phyloP scores from a whole-genome alignment of 208 protist genomes.

The Acanthamoeba divionensis region DNA sequence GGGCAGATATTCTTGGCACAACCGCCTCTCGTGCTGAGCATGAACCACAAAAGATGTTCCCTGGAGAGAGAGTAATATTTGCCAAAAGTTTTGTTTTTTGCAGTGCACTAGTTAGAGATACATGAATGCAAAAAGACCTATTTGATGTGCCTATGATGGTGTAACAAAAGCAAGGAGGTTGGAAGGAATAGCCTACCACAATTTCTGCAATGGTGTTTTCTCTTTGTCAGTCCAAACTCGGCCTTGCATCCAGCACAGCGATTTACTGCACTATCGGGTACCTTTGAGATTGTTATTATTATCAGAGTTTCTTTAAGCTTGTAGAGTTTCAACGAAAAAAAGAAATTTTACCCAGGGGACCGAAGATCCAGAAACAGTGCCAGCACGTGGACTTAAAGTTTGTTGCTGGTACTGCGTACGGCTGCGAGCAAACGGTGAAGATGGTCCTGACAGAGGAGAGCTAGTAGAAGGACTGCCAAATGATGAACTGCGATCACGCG shows the following conservation, averaged over 20 bases:
- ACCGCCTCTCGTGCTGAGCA: not conserved
- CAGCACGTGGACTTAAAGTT: too few relatives aligned
- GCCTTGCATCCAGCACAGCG: not conserved
- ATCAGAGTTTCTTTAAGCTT: not conserved
- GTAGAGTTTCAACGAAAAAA: not conserved
- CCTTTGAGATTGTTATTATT: not conserved
- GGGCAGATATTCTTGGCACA: not conserved
- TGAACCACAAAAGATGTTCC: not conserved
- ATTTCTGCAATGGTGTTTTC: conserved; percentile 10
- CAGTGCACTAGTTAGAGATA: not conserved
- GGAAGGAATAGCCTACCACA: not conserved
- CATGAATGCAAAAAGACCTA: not conserved
- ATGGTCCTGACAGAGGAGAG: too few relatives aligned
- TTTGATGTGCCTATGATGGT: not conserved
- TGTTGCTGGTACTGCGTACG: too few relatives aligned
- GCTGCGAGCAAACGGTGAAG: too few relatives aligned
- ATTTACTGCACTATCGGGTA: not conserved
- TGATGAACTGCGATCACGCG: not conserved
- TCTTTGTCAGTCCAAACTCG: not conserved
- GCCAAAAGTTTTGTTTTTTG: not conserved
- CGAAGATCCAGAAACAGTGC: not conserved
- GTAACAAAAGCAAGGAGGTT: not conserved
- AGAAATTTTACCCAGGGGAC: not conserved
- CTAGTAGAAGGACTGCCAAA: too few relatives aligned
- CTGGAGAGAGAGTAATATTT: not conserved